Conservation (phyloP, 805 yeast species). For the Jamesozyma piceae region DNA sequence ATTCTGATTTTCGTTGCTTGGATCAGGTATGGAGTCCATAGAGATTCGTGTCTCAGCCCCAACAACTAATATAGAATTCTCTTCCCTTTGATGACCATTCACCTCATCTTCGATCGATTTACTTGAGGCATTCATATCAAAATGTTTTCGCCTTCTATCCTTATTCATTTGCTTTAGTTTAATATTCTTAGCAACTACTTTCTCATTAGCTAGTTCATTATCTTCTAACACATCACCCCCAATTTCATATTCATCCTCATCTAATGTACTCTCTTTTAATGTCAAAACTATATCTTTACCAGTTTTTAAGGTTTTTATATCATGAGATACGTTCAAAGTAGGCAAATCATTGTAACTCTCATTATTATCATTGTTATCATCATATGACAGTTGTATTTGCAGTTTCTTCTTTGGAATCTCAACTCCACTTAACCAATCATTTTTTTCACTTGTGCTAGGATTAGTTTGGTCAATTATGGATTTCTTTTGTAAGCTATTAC, state of each 20-base stretch:
- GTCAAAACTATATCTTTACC: conserved; percentile 45
- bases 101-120: conserved; percentile 13
- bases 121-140: conserved; percentile 14
- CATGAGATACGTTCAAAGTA: conserved; percentile 41
- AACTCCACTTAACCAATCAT: conserved; percentile 21
- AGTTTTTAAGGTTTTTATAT: conserved; percentile 32
- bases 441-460: conserved; percentile 5
- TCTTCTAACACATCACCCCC: conserved; percentile 24
- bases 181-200: conserved; percentile 26
- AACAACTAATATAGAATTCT: conserved; percentile 12
- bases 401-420: conserved; percentile 1
- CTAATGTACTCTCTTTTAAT: conserved; percentile 36
- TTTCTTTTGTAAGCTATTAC: not conserved
- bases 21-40: not conserved
- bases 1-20: not conserved
- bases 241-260: conserved; percentile 21
- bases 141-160: conserved; percentile 27
- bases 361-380: conserved; percentile 21
- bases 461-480: not conserved
- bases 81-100: conserved; percentile 13
- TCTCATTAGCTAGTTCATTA: conserved; percentile 19
- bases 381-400: not conserved
- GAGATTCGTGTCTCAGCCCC: conserved; percentile 8
- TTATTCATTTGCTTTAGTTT: conserved; percentile 27
- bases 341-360: conserved; percentile 19